Evolutionary conservation across 2,329 filamentous ascomycete genomes (phyloP).

Genomic region (Cladophialophora psammophila): DNA sequence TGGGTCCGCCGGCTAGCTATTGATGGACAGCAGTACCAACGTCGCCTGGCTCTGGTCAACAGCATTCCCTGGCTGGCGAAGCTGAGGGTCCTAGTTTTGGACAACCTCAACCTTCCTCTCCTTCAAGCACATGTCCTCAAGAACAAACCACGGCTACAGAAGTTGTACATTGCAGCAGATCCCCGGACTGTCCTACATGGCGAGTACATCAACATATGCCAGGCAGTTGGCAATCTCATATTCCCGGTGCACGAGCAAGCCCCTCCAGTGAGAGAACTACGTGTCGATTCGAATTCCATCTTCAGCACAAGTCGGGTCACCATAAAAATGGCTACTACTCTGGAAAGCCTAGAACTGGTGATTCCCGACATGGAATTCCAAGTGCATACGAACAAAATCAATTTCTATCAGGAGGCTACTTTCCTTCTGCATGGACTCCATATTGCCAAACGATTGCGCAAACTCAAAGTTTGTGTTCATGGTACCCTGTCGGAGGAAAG

Average conservation of each 20-base stretch:
- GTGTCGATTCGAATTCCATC: constrained; percentile 31
- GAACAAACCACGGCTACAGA: constrained; percentile 34
- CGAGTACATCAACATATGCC: neutral
- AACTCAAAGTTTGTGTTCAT: constrained; percentile 33
- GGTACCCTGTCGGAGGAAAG: constrained; percentile 18
- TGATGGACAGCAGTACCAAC: constrained; percentile 25
- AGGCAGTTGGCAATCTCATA: constrained; percentile 9
- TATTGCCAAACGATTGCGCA: constrained; percentile 15
- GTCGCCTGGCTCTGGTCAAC: constrained; percentile 23
- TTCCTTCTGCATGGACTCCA: neutral
- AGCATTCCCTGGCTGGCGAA: constrained; percentile 21
- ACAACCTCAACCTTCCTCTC: constrained; percentile 36
- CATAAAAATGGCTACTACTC: constrained; percentile 6
- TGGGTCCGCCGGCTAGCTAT: constrained; percentile 17
- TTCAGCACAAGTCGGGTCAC: constrained; percentile 18
- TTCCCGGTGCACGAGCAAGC: neutral
- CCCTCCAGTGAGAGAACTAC: constrained; percentile 30
- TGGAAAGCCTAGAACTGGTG: constrained; percentile 28
- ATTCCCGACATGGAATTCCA: constrained; percentile 20
- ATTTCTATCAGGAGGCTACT: constrained; percentile 9
- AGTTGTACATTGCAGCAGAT: constrained; percentile 32
- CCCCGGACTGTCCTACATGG: constrained; percentile 30
- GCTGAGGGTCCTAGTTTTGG: constrained; percentile 32
- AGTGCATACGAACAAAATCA: neutral
- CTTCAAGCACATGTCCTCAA: constrained; percentile 26